Evolutionary conservation across 371 early-diverging fungal species (phyloP), one percentile per base, ranked within the genome.

Genomic region (Blakeslea trispora): DNA sequence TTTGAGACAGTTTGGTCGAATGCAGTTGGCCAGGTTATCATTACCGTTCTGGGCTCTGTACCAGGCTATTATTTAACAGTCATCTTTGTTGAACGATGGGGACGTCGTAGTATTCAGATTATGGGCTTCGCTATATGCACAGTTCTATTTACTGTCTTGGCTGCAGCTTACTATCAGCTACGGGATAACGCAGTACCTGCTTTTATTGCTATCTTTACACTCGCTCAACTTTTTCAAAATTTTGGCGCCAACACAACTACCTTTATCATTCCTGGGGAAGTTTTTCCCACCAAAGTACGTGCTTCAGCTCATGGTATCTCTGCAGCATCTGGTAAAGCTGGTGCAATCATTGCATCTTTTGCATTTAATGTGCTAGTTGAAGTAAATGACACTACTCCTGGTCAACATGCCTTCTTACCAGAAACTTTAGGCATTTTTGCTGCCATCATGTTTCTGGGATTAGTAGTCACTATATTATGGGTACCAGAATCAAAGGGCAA

Each of bases 221-320:
- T 89, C 32, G 88, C 89, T 13, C 90, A 92, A 68, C 51, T 81
- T 14, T 91, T 93, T 81, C 86, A 85, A 77, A 89, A 94, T 82
- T 94, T 93, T 75, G 95, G 95, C 43, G 92, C 96, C 67, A 94
- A 94, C 81, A 66, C 88, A 40, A 94, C 94, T 32, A 93, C 94
- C 24, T 94, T 96, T 51, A 87, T 96, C 52, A 79, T 91, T 58
- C 94, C 96, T 19, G 88, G 90, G 66, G 96, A 96, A 72, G 85
- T 89, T 6, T 96, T 93, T 83, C 94, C 96, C 17, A 94, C 94
- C 17, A 85, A 88, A 53, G 90, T 86, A 55, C 87, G 94, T 53
- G 86, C 94, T 21, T 90, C 92, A 8, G 86, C 87, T 53, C 93
- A 93, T 64, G 95, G 95, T 66, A 91, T 93, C 63, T 89, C 91